Percentiles rank a stretch among this genome's conserved stretches.
Evolutionary conservation across 2,329 filamentous ascomycete species (phyloP).

Genomic region (Ceratocystis papillata): DNA sequence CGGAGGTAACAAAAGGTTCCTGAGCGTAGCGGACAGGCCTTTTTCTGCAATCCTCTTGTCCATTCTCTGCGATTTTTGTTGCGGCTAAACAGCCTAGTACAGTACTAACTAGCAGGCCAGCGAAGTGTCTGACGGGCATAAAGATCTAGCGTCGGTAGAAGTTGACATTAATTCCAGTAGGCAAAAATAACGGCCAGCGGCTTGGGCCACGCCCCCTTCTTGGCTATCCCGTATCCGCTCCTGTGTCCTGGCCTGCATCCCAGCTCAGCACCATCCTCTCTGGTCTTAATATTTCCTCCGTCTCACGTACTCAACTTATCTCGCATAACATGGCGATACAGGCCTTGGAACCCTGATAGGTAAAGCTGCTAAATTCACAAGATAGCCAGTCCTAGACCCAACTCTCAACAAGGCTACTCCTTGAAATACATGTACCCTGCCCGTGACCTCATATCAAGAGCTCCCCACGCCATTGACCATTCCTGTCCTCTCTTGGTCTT

Average conservation of each 20-base stretch:
- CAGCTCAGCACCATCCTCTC: too few species aligned
- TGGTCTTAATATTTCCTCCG: too few species aligned
- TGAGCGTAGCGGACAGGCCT: background rate
- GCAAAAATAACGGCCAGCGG: too few species aligned
- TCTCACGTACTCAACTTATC: too few species aligned
- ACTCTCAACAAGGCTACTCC: background rate
- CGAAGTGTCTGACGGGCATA: background rate
- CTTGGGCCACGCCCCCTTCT: too few species aligned
- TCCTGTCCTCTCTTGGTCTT: background rate
- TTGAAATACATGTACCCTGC: background rate
- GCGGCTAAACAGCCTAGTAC: background rate
- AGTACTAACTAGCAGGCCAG: background rate
- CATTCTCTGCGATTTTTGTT: background rate
- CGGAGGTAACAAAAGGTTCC: background rate
- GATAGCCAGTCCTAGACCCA: background rate
- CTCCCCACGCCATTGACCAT: background rate
- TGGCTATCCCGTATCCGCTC: too few species aligned
- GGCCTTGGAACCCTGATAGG: background rate
- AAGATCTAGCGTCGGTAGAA: constrained; percentile 4
- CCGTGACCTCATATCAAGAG: background rate
- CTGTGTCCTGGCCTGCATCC: too few species aligned
- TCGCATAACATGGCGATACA: too few species aligned
- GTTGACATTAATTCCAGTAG: background rate
- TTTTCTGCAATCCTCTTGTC: background rate
- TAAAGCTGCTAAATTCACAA: background rate